A percentile compares a stretch with the other conserved stretches of the same genome.
Evolutionary conservation across 1,139 yeast genomes (phyloP).

Genomic region (Yarrowia galli): DNA sequence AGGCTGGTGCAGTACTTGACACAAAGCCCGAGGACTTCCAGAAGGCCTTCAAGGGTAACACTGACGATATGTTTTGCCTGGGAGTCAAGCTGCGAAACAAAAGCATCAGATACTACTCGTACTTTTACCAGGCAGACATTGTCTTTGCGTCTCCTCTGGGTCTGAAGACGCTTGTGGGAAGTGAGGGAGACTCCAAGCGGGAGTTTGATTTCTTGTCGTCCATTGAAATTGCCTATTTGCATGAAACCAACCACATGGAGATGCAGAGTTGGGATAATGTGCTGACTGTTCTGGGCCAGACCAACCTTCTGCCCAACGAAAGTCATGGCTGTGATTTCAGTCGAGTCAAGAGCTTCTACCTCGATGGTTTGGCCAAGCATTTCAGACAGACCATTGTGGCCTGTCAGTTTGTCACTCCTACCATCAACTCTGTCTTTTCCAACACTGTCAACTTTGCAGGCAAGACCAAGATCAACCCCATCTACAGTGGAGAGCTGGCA

Average conservation of each 20-base stretch:
- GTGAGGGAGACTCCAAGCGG: conserved; percentile 50
- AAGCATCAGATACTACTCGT: conserved; percentile 80
- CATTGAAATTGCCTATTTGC: conserved; percentile 79
- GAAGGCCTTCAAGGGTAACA: conserved; percentile 83
- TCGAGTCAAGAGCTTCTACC: conserved; percentile 89
- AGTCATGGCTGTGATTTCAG: conserved; percentile 88
- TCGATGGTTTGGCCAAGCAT: conserved; percentile 78
- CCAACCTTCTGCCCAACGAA: conserved; percentile 79
- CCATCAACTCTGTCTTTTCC: conserved; percentile 69
- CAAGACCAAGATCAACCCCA: conserved; percentile 57
- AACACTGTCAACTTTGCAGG: conserved; percentile 69
- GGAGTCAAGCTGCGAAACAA: conserved; percentile 92
- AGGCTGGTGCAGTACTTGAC: conserved; percentile 58
- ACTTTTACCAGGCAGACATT: conserved; percentile 84
- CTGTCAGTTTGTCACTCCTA: conserved; percentile 79
- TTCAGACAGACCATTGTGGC: conserved; percentile 82
- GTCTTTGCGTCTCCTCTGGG: conserved; percentile 95
- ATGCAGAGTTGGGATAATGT: conserved; percentile 96
- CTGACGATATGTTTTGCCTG: conserved; percentile 87
- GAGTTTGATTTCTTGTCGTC: conserved; percentile 81
- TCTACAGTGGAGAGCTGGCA: conserved; percentile 52
- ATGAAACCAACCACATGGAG: conserved; percentile 84
- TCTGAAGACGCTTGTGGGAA: conserved; percentile 76
- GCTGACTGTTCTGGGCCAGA: conserved; percentile 65
- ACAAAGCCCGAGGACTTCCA: conserved; percentile 85